These are phyloP conservation scores for Poronia punctata DNA, from an alignment of 495 filamentous ascomycete species.

Conservation along the genomic window DNA sequence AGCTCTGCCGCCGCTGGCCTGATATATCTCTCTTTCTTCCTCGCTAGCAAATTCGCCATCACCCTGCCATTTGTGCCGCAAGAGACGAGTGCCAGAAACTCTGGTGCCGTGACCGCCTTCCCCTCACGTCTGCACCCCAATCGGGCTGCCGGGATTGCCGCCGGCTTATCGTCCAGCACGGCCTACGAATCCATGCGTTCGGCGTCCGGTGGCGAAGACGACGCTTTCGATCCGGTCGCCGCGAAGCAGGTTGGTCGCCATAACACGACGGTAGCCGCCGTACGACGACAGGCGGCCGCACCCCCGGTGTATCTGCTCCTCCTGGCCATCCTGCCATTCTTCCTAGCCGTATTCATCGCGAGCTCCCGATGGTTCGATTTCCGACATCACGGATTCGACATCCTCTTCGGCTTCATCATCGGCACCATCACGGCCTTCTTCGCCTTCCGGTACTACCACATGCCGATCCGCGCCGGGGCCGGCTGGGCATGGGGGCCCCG, in stretches of 20 bases:
- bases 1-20: conserved; percentile 63
- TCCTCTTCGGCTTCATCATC: conserved; percentile 67
- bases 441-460: conserved; percentile 52
- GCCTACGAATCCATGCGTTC: conserved; percentile 20
- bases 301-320: conserved; percentile 63
- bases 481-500: conserved; percentile 52
- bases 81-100: conserved; percentile 22
- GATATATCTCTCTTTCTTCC: conserved; percentile 69
- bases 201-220: conserved; percentile 10
- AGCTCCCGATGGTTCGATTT: conserved; percentile 70
- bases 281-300: conserved; percentile 59
- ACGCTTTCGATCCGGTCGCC: conserved; percentile 17
- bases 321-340: conserved; percentile 56
- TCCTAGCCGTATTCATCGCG: conserved; percentile 48
- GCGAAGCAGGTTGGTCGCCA: conserved; percentile 36
- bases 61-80: conserved; percentile 52
- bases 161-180: conserved; percentile 8
- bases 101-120: conserved; percentile 37
- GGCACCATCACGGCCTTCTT: conserved; percentile 45
- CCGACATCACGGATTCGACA: conserved; percentile 84
- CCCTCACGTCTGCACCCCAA: conserved; percentile 34
- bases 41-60: conserved; percentile 56
- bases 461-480: conserved; percentile 56
- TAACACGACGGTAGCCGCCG: conserved; percentile 37
- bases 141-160: not conserved